Conservation (phyloP, 192 early-diverging fungal genomes). For the Phlyctochytrium bullatum region DNA sequence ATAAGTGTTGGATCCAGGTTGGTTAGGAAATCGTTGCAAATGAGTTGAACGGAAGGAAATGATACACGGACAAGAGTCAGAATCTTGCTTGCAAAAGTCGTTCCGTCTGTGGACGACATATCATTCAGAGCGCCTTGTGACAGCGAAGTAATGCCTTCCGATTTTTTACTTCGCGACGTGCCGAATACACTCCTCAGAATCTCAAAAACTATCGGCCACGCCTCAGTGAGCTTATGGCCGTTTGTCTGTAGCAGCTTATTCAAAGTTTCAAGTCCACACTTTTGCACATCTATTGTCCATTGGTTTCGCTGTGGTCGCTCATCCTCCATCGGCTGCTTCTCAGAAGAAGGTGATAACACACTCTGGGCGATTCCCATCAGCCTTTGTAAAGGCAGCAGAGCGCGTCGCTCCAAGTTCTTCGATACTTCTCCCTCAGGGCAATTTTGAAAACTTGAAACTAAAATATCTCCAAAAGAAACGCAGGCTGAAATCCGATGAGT, state of each 20-base stretch:
- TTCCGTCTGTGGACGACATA: slow-evolving; percentile 3
- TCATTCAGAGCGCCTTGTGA: slow-evolving; percentile 10
- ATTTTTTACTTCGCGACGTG: slow-evolving; percentile 6
- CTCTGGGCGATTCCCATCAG: slow-evolving; percentile 39
- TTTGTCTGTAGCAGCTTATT: slow-evolving; percentile 87
- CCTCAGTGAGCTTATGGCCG: slow-evolving; percentile 78
- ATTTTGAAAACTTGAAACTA: slow-evolving; percentile 67
- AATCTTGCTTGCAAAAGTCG: slow-evolving; percentile 15
- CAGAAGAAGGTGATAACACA: not conserved
- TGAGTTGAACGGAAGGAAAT: slow-evolving; percentile 90
- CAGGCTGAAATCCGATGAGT: slow-evolving; percentile 76
- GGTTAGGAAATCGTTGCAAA: slow-evolving; percentile 92
- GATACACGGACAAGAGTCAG: slow-evolving; percentile 67
- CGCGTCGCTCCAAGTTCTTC: not conserved
- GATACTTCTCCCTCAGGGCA: slow-evolving; percentile 20
- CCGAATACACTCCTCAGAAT: slow-evolving; percentile 65
- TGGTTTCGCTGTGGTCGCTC: slow-evolving; percentile 11
- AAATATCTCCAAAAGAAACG: slow-evolving; percentile 70
- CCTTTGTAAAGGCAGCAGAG: slow-evolving; percentile 64
- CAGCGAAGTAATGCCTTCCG: not conserved
- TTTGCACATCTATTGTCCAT: slow-evolving; percentile 73
- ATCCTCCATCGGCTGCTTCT: slow-evolving; percentile 14
- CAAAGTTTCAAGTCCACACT: slow-evolving; percentile 82
- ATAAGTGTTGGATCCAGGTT: slow-evolving; percentile 72
- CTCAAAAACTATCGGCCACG: slow-evolving; percentile 90